A percentile compares a stretch with the other conserved stretches of the same genome.
Evolutionary conservation across 2,329 filamentous ascomycete genomes (phyloP).

Genomic region (Chaetothyriales sp.): DNA sequence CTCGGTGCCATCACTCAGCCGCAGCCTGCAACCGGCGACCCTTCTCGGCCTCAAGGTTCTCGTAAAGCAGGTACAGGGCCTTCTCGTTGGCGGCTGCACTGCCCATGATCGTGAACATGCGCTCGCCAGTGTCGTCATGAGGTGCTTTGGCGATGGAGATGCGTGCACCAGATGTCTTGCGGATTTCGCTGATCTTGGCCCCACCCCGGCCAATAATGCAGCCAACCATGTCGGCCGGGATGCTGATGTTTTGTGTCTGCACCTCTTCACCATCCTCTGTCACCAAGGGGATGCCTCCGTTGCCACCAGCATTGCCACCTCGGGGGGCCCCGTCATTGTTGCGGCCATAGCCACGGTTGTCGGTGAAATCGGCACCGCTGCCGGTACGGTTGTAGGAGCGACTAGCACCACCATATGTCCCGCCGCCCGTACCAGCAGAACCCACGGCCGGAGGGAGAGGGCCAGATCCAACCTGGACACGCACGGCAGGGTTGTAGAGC

Average conservation of each 20-base stretch:
- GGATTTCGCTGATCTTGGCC: constrained; percentile 97
- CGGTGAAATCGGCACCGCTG: constrained; percentile 95
- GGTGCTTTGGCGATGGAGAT: constrained; percentile 97
- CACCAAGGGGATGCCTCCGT: constrained; percentile 67
- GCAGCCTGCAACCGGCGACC: constrained; percentile 81
- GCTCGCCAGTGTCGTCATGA: constrained; percentile 92
- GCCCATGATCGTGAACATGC: constrained; percentile 99
- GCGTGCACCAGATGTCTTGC: constrained; percentile 86
- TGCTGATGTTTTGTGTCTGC: constrained; percentile 98
- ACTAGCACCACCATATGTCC: constrained; percentile 36
- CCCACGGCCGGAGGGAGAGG: constrained; percentile 36
- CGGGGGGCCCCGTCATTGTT: constrained; percentile 49
- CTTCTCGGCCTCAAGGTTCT: constrained; percentile 98
- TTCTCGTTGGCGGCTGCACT: constrained; percentile 88
- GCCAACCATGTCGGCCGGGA: constrained; percentile 97
- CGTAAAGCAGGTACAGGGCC: constrained; percentile 87
- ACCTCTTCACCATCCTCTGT: constrained; percentile 96
- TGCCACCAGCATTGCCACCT: constrained; percentile 34
- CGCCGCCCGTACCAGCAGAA: constrained; percentile 23
- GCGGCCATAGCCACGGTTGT: constrained; percentile 57
- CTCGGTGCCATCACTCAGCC: constrained; percentile 32
- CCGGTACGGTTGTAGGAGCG: constrained; percentile 82
- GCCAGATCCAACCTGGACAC: constrained; percentile 54
- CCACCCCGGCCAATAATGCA: constrained; percentile 95
- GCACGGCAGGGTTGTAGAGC: constrained; percentile 89